Evolutionary conservation across 768 basidiomycete genomes (phyloP).

Genomic region (Boletus subparvulus): DNA sequence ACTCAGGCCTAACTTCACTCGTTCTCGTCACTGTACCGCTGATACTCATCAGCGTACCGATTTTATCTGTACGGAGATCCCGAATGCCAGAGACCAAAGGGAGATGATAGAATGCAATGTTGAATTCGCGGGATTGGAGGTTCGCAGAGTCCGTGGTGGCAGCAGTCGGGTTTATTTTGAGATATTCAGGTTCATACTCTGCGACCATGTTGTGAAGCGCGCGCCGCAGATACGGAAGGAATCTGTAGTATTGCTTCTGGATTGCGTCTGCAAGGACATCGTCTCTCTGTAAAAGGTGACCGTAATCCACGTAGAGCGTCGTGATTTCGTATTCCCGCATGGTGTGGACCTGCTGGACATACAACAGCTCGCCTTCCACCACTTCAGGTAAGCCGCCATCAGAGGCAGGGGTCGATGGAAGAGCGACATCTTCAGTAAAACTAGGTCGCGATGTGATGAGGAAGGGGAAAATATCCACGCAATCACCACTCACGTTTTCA

Average conservation of each 20-base stretch:
- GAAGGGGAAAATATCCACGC: neutral
- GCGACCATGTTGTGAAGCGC: conserved; percentile 89
- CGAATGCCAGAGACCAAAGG: conserved; percentile 94
- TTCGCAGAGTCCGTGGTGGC: conserved; percentile 84
- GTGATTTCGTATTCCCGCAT: conserved; percentile 95
- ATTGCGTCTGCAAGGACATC: conserved; percentile 94
- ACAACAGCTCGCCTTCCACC: conserved; percentile 65
- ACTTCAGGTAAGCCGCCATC: conserved; percentile 61
- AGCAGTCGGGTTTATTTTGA: conserved; percentile 92
- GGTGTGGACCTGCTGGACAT: conserved; percentile 90
- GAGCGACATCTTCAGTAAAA: conserved; percentile 77
- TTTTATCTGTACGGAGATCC: conserved; percentile 88
- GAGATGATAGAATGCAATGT: conserved; percentile 92
- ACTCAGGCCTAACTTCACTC: conserved; percentile 93
- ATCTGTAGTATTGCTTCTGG: conserved; percentile 93
- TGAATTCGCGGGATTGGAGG: conserved; percentile 90
- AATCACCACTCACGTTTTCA: conserved; percentile 70
- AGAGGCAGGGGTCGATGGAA: conserved; percentile 78
- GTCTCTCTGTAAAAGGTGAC: conserved; percentile 85
- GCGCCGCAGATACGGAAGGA: conserved; percentile 90
- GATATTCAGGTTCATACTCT: conserved; percentile 88
- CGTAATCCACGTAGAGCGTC: conserved; percentile 95
- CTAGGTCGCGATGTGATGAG: conserved; percentile 40
- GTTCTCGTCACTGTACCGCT: conserved; percentile 97
- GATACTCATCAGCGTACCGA: conserved; percentile 92